Conservation (phyloP, 2,329 filamentous ascomycete species). For the Sporothrix humicola region DNA sequence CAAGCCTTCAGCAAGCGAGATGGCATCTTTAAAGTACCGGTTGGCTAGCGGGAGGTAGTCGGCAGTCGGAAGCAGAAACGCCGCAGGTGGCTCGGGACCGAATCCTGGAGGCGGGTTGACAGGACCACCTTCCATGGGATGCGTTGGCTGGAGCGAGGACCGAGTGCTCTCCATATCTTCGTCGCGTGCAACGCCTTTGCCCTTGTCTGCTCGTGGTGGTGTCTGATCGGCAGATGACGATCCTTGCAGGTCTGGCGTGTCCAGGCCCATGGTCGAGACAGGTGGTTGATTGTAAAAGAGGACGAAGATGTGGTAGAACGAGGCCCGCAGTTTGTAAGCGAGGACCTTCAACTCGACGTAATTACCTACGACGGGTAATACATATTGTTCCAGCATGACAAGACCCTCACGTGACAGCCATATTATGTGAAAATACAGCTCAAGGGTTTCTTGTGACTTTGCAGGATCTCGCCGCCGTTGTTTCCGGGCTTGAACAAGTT, state of each 20-base stretch:
- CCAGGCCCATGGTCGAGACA: constrained; percentile 66
- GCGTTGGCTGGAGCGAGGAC: constrained; percentile 55
- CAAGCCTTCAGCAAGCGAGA: constrained; percentile 72
- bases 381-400: constrained; percentile 82
- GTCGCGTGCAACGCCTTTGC: constrained; percentile 55
- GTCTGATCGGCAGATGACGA: constrained; percentile 44
- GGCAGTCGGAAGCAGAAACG: constrained; percentile 78
- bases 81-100: constrained; percentile 58
- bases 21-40: constrained; percentile 79
- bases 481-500: constrained; percentile 81
- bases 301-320: constrained; percentile 96
- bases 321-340: constrained; percentile 87
- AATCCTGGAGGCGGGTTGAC: constrained; percentile 64
- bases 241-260: constrained; percentile 54
- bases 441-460: constrained; percentile 77
- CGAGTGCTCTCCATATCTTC: constrained; percentile 47
- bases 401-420: constrained; percentile 94
- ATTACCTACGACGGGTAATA: constrained; percentile 81
- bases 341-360: constrained; percentile 87
- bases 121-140: constrained; percentile 62
- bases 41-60: constrained; percentile 86
- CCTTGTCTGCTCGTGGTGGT: constrained; percentile 52
- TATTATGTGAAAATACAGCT: constrained; percentile 86
- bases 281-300: constrained; percentile 91
- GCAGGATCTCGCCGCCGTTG: constrained; percentile 80